These are phyloP conservation scores for Beverwykella pulmonaria DNA, from an alignment of 495 filamentous ascomycete species.

Conservation along the genomic window DNA sequence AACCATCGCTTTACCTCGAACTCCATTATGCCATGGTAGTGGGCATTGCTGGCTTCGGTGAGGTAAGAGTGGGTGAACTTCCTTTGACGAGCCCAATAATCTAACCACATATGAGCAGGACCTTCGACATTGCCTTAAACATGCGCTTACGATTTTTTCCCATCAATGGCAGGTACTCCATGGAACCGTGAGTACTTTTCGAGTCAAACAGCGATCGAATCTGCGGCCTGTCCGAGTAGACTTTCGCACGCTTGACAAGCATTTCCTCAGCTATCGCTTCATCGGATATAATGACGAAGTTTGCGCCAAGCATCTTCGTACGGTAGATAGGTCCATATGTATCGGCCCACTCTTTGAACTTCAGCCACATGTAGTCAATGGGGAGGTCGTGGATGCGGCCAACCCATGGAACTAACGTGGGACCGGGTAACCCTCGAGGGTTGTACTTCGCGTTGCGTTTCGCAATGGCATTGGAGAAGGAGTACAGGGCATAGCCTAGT, in stretches of 20 bases:
- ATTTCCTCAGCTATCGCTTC: constrained; percentile 50
- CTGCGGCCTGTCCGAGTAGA: constrained; percentile 43
- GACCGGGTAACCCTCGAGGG: constrained; percentile 33
- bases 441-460: constrained; percentile 39
- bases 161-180: constrained; percentile 47
- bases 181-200: constrained; percentile 43
- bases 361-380: constrained; percentile 46
- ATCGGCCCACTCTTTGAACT: constrained; percentile 50
- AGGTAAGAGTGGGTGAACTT: constrained; percentile 45
- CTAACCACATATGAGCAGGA: constrained; percentile 25
- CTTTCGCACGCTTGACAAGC: constrained; percentile 44
- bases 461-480: constrained; percentile 29
- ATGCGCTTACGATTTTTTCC: constrained; percentile 43
- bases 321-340: constrained; percentile 49
- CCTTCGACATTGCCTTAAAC: background rate
- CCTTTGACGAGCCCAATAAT: constrained; percentile 47
- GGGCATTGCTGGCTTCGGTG: constrained; percentile 43
- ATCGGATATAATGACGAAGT: constrained; percentile 44
- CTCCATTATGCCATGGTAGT: constrained; percentile 45
- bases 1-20: constrained; percentile 47
- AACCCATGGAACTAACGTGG: constrained; percentile 28
- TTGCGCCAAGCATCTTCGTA: constrained; percentile 40
- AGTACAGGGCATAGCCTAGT: constrained; percentile 35
- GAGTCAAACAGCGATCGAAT: constrained; percentile 44
- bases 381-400: constrained; percentile 42